Evolutionary conservation across 2,329 filamentous ascomycete genomes (phyloP).

Genomic region (Diaporthe destruens): DNA sequence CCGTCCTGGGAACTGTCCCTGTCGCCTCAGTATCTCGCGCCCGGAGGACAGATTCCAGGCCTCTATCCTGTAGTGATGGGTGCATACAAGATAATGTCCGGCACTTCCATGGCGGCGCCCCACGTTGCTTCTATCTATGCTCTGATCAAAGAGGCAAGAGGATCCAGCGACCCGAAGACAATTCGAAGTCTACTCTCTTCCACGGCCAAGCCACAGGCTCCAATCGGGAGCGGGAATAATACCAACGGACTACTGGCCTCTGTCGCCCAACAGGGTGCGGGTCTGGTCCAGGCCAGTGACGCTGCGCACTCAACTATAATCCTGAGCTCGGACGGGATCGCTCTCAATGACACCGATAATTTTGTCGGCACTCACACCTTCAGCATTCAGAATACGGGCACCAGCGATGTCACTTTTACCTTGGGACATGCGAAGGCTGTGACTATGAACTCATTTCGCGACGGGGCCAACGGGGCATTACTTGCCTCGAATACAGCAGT

Average conservation of each 20-base stretch:
- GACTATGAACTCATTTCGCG: conserved; percentile 21
- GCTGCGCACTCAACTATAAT: conserved; percentile 17
- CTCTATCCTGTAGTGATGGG: conserved; percentile 16
- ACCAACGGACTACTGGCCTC: conserved; percentile 12
- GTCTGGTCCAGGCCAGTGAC: conserved; percentile 25
- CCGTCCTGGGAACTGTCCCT: conserved; percentile 14
- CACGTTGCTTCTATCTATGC: conserved; percentile 13
- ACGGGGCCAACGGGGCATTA: conserved; percentile 17
- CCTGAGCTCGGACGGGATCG: not conserved
- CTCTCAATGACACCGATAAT: conserved; percentile 31
- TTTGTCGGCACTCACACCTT: conserved; percentile 16
- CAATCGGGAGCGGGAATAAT: not conserved
- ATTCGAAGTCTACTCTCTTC: conserved; percentile 23
- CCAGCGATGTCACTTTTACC: conserved; percentile 4
- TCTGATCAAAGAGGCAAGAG: conserved; percentile 25
- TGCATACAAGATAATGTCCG: conserved; percentile 22
- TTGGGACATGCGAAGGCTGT: conserved; percentile 4
- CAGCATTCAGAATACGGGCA: conserved; percentile 17
- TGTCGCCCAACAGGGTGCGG: conserved; percentile 32
- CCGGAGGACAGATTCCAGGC: conserved; percentile 19
- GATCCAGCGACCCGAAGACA: not conserved
- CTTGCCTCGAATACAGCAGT: conserved; percentile 35
- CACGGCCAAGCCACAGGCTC: conserved; percentile 32
- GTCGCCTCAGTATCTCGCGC: conserved; percentile 13
- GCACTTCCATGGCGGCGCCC: conserved; percentile 29